Evolutionary conservation across 768 basidiomycete species (phyloP), one percentile per base, ranked within the genome.

Genomic region (Suillus placidus): DNA sequence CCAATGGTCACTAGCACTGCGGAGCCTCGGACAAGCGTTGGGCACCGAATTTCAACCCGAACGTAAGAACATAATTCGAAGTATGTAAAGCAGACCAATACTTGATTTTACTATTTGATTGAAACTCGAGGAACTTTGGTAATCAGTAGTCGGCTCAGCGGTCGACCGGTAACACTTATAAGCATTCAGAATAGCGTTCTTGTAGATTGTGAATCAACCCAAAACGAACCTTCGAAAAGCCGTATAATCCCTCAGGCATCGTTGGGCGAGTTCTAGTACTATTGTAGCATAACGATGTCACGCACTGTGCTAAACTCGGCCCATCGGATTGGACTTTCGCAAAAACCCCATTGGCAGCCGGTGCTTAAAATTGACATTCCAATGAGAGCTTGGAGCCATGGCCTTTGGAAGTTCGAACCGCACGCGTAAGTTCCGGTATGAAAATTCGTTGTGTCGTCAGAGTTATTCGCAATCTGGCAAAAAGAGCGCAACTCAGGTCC

Each of bases 351-450:
- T 54, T 54, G 52, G 52, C 32, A 55, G 18, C 34, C 34, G 34
- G 54, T 35, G 30, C 52, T 32, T 32, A 30, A 30, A 52, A 52
- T 52, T 30, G 52, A 32, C 34, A 34, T 34, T 55, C 54, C 18
- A 34, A 54, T 54, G 52, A 54, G 18, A 12, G 32, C 52, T 34
- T 34, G 18, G 18, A 34, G 52, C 30, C 32, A 20, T 18, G 32
- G 6, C 52, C 30, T 20, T 34, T 54, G 9, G 18, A 26, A 26
- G 26, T 26, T 26, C 26, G 40, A 54, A 34, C 52, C 52, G 54
- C 54, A 55, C 54, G 54, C 54, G 34, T 55, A 55, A 55, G 54
- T 34, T 55, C 54, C 54, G 54, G 54, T 55, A 55, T 55, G 34
- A 55, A 55, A 35, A 35, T 55, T 34, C 32, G 34, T n/a, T 2